phyloP scores from a whole-genome alignment of 1,139 yeast genomes.

The Kodamaea plutei region DNA sequence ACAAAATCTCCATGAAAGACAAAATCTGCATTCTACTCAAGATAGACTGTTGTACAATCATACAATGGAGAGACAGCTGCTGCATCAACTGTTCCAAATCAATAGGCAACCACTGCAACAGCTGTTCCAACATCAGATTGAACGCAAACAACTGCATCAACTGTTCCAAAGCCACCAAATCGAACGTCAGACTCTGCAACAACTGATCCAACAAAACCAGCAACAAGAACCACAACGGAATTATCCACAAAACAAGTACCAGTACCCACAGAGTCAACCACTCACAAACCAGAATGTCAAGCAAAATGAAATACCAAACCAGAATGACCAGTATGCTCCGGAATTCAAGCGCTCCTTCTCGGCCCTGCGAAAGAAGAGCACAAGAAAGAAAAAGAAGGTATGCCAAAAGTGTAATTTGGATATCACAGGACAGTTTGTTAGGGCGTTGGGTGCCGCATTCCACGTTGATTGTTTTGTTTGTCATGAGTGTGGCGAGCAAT shows the following conservation, averaged over 20 bases:
- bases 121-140: neutral
- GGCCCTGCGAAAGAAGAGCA: constrained; percentile 12
- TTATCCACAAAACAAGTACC: neutral
- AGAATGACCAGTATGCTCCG: too few species aligned
- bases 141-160: neutral
- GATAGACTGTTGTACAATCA: neutral
- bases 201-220: constrained; percentile 1
- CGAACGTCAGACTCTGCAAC: too few species aligned
- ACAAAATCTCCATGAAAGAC: too few species aligned
- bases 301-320: too few species aligned
- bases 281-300: too few species aligned
- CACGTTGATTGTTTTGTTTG: constrained; percentile 90
- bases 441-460: constrained; percentile 75
- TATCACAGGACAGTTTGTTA: constrained; percentile 77
- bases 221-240: constrained; percentile 2
- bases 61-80: neutral
- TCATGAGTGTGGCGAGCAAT: constrained; percentile 71
- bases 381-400: constrained; percentile 30
- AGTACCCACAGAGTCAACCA: constrained; percentile 1
- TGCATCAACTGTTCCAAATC: neutral
- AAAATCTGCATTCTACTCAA: too few species aligned
- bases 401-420: constrained; percentile 65
- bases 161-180: neutral
- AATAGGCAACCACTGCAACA: neutral
- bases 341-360: constrained; percentile 4